Conservation (phyloP, 2,329 filamentous ascomycete genomes). For the Dactylellina parvicollis region DNA sequence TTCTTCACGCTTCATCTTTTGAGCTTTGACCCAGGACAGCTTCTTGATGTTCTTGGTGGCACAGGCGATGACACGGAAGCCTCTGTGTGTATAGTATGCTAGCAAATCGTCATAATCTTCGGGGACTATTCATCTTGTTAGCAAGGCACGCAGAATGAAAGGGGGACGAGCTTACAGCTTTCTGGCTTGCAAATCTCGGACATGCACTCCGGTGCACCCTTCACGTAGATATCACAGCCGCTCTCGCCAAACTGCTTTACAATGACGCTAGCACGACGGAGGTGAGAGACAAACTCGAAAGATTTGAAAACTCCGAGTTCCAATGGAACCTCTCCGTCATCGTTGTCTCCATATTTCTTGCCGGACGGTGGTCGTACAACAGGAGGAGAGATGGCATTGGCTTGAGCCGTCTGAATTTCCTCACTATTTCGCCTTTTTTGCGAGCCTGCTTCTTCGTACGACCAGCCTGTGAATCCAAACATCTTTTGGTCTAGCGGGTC, state of each 20-base stretch:
- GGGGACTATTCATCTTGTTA: slow-evolving; percentile 69
- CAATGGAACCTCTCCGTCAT: slow-evolving; percentile 64
- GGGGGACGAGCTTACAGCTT: slow-evolving; percentile 70
- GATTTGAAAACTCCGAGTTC: slow-evolving; percentile 90
- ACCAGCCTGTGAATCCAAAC: slow-evolving; percentile 96
- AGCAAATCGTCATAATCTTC: slow-evolving; percentile 88
- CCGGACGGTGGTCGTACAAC: slow-evolving; percentile 81
- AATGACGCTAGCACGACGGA: slow-evolving; percentile 90
- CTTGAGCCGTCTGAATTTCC: slow-evolving; percentile 63
- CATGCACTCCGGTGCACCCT: slow-evolving; percentile 96
- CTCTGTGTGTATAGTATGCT: slow-evolving; percentile 90
- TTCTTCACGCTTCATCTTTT: slow-evolving; percentile 88
- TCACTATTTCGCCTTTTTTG: slow-evolving; percentile 76
- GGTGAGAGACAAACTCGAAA: slow-evolving; percentile 94
- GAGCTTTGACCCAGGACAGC: slow-evolving; percentile 90
- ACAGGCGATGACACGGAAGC: slow-evolving; percentile 95
- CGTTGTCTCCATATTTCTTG: slow-evolving; percentile 65
- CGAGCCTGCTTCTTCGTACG: slow-evolving; percentile 87
- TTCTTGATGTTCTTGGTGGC: slow-evolving; percentile 88
- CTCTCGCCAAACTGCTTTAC: slow-evolving; percentile 86
- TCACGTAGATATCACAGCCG: slow-evolving; percentile 89
- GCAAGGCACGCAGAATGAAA: not conserved
- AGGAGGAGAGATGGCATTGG: slow-evolving; percentile 75
- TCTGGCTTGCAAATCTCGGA: slow-evolving; percentile 87
- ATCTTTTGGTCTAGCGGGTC: slow-evolving; percentile 97